Evolutionary conservation across 2,329 filamentous ascomycete species (phyloP).

Genomic region (Stachybotrys chlorohalonatus): DNA sequence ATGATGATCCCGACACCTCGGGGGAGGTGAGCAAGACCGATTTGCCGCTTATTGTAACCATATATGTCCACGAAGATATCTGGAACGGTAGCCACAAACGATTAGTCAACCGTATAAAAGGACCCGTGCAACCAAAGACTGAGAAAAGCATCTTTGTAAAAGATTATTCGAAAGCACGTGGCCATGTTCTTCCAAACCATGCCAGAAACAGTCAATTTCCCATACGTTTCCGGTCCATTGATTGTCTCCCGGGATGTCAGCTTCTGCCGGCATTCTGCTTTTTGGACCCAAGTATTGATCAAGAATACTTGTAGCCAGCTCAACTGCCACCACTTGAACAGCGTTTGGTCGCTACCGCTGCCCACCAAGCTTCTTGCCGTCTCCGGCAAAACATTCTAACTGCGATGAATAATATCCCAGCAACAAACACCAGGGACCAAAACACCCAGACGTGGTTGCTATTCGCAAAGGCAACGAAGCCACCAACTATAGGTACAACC

Average conservation of each 20-base stretch:
- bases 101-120: not conserved
- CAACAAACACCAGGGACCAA: not conserved
- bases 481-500: slow-evolving; percentile 1
- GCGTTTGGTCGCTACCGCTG: not conserved
- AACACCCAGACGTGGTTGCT: slow-evolving; percentile 1
- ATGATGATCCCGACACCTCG: not conserved
- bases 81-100: not conserved
- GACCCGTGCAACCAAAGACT: not conserved
- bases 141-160: not conserved
- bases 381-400: not conserved
- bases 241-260: not conserved
- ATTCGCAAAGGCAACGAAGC: not conserved
- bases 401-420: not conserved
- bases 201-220: not conserved
- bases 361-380: not conserved
- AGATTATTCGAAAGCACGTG: not conserved
- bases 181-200: not conserved
- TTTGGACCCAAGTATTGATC: not conserved
- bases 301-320: not conserved
- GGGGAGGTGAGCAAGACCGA: not conserved
- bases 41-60: not conserved
- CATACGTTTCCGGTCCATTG: not conserved
- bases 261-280: not conserved
- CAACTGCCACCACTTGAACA: not conserved
- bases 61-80: not conserved